Evolutionary conservation across 2,329 filamentous ascomycete species (phyloP), one percentile per base, ranked within the genome.

Genomic region (Sclerotinia minor): DNA sequence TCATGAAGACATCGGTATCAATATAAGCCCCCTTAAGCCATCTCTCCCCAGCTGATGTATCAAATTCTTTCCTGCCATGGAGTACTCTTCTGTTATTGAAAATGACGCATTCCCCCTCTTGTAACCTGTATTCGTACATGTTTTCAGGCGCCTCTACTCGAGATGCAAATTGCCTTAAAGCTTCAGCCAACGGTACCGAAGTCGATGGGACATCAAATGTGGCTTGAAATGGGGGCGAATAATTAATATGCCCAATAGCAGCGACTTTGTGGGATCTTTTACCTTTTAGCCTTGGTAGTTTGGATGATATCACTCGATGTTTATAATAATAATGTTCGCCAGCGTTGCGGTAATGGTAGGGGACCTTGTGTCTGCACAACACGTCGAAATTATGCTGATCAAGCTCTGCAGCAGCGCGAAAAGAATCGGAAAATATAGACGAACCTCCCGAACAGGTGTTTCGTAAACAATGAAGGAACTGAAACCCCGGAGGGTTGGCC

Each of bases 1-100:
- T 84, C 67, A 79, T 75, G 65, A 88, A 84, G 2, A 86, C 85
- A 79, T 91, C 88, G 6, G 84, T 82, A 70, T 90, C 86, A 38
- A 97, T 83, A 79, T 98, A 99, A 0, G 92, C 86, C 5, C 95
- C 95, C 73, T 92, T 91, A 66, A 98, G 79, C 91, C 92, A 96
- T 64, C 94, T 83, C 70, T 88, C 84, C 0, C 91, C 91, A 8
- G 83, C 83, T 0, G 79, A 79, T 0, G 82, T 79, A 76, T 94
- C 87, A 78, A 98, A 98, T 41, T 87, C 86, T 21, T 83, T 84
- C 5, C 95, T 83, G 0, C 93, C 94, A 80, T 98, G 95, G 76
- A 96, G 79, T n/a, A 96, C 83, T 24, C 94, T 84, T 69, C 87
- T 80, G 76, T 98, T 98, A 77, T 96, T 90, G 76, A 99, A 98